Base-by-base conservation (phyloP, 306 rosid genomes). In the Mimosa bimucronata region DNA sequence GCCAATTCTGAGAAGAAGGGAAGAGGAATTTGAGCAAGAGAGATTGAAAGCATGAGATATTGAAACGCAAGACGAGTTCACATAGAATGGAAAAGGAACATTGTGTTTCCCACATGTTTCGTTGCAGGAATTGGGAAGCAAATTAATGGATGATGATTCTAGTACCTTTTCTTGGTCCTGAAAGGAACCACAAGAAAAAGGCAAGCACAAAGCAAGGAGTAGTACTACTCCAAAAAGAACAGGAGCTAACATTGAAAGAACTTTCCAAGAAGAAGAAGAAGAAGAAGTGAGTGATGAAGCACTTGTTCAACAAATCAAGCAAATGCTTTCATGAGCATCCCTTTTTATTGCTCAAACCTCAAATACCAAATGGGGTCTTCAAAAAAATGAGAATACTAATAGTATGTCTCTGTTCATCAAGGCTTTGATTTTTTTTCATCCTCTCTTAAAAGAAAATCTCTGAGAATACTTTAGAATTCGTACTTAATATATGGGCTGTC, bases 1-100 rank as follows among this genome's bases (percentile, higher is more conserved):
- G 26, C 86, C 88, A 41, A 90, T 77, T 77, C 83, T 90, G 82
- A 95, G 91, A 37, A 83, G 81, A 78, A 89, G 96, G 83, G 89
- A 11, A 4, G 97, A 66, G 37, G 94, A 91, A 73, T 93, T 91
- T 19, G 80, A 16, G 85, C 99, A 95, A 5, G 91, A 78, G 64
- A 93, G 92, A 31, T 78, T 88, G 77, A 95, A 95, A 44, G 91
- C 76, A n/a, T 8, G 45, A 10, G 97, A 85, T 25, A 87, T 30
- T 41, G 94, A 82, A 6, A 66, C 75, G 68, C 97, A 91, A 28
- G 95, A 87, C 55, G 87, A 52, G 85, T 91, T 91, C 70, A 95
- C 48, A 79, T 90, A 84, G 83, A 95, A 95, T 44, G 99, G 99
- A 74, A 91, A 91, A 3, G 99, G 94, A 65, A 95, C 77, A 75